Base-by-base conservation (phyloP, 257 asterid genomes). In the Craterostigma plantagineum region DNA sequence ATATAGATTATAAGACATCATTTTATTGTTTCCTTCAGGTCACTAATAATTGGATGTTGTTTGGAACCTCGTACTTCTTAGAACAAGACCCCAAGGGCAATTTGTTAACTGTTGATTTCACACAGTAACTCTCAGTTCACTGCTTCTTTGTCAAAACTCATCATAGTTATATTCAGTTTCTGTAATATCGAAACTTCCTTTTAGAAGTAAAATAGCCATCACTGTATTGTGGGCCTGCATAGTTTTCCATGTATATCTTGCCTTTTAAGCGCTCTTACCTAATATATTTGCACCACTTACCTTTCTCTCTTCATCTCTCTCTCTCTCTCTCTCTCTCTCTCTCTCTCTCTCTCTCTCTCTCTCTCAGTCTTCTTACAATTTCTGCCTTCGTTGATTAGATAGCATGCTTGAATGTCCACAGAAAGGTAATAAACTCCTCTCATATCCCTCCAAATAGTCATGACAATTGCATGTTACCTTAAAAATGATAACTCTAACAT, bases 341-440 rank as follows among this genome's bases (percentile, higher is more conserved):
- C n/a, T n/a, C n/a, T n/a, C n/a, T 43, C 42, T 35, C 39, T 45
- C 52, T 49, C 50, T 60, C 65, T 58, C 42, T 46, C 60, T 58
- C 52, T 53, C 47, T 16, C 42, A 54, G 56, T 49, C 27, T 46
- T 5, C 8, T 7, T n/a, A n/a, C n/a, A n/a, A n/a, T n/a, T 49
- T 54, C n/a, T n/a, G n/a, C 42, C 56, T 50, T n/a, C 62, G 18
- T 65, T 54, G 46, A 50, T 52, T 45, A 52, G 60, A 68, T 57
- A 72, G 77, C 63, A 82, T 78, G 92, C 90, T 64, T 78, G 90
- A 78, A 78, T 82, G 94, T 82, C 92, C 70, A 68, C 76, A 68
- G 79, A 78, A 66, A 82, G 92, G 94, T 82, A 63, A 35, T 16
- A 50, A 8, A 33, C 42, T 12, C 16, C 7, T 0, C 16, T 11